A percentile compares a stretch with the other conserved stretches of the same genome.
phyloP scores from a whole-genome alignment of 1,284 basidiomycete genomes.

The Sanghuangporus sanghuang region DNA sequence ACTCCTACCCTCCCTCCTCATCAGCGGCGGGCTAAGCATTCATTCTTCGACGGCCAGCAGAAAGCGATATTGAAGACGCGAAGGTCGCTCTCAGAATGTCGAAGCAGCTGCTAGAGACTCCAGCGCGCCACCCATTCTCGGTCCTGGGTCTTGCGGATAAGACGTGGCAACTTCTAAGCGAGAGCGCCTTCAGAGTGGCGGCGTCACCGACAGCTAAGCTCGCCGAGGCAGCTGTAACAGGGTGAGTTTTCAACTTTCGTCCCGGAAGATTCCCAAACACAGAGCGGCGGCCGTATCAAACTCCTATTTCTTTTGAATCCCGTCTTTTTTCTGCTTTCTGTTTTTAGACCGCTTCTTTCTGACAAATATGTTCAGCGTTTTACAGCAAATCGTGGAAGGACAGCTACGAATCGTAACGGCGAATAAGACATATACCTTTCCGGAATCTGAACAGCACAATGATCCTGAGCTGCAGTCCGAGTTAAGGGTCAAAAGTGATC shows the following conservation, averaged over 20 bases:
- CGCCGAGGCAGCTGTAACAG: slow-evolving; percentile 41
- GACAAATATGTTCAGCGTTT: slow-evolving; percentile 30
- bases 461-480: slow-evolving; percentile 31
- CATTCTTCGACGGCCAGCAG: background rate
- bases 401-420: slow-evolving; percentile 42
- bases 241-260: slow-evolving; percentile 29
- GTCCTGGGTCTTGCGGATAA: slow-evolving; percentile 36
- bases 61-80: background rate
- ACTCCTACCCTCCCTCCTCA: background rate
- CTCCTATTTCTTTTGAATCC: background rate
- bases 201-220: slow-evolving; percentile 38
- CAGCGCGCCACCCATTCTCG: slow-evolving; percentile 39
- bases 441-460: slow-evolving; percentile 22
- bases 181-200: slow-evolving; percentile 31
- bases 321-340: background rate
- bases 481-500: slow-evolving; percentile 52
- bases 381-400: slow-evolving; percentile 44
- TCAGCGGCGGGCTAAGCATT: background rate
- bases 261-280: background rate
- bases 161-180: slow-evolving; percentile 33
- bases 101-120: slow-evolving; percentile 34
- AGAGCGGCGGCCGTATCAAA: background rate
- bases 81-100: background rate
- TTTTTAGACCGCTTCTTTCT: background rate
- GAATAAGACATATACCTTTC: slow-evolving; percentile 43